Base-by-base conservation (phyloP, 345 rosid species). In the Angophora floribunda region DNA sequence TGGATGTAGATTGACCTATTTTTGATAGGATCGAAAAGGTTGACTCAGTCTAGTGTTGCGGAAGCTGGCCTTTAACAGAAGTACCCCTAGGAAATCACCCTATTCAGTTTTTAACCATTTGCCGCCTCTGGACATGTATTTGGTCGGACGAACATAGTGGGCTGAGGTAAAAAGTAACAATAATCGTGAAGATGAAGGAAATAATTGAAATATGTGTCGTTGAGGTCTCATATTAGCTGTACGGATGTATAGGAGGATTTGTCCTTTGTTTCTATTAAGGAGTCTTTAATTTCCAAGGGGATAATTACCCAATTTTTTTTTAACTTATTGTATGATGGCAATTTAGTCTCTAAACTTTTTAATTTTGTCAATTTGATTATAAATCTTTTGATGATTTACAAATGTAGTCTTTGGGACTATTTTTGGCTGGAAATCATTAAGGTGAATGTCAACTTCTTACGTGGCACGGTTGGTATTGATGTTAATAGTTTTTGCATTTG, bases 311-410 rank as follows among this genome's bases (percentile, higher is more conserved):
- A 13, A 6, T 36, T 36, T 36, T 36, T 36, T 36, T 36, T 36
- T 36, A 36, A 36, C 15, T 12, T n/a, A n/a, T 63, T 13, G 0
- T n/a, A n/a, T 1, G 6, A 0, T 63, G 32, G 1, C 7, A 63
- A 63, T 63, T 63, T 5, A 63, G 15, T 63, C 41, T 12, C 6
- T n/a, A 63, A 32, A 63, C 36, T 63, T 63, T n/a, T 14, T 1
- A 63, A 63, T n/a, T 63, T 63, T 13, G 19, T 14, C 15, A 63
- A 63, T 63, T 63, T 63, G 30, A 17, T 63, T 6, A 2, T 13
- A 63, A n/a, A 63, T 7, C 9, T 63, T 63, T 63, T 63, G 8
- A 63, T 2, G 7, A 2, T n/a, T n/a, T 63, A 63, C 13, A 3
- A n/a, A 13, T 63, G 7, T n/a, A 63, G 0, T 63, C 19, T 7